Conservation (phyloP, 148 eudicot genomes). For the Rhododendron molle region DNA sequence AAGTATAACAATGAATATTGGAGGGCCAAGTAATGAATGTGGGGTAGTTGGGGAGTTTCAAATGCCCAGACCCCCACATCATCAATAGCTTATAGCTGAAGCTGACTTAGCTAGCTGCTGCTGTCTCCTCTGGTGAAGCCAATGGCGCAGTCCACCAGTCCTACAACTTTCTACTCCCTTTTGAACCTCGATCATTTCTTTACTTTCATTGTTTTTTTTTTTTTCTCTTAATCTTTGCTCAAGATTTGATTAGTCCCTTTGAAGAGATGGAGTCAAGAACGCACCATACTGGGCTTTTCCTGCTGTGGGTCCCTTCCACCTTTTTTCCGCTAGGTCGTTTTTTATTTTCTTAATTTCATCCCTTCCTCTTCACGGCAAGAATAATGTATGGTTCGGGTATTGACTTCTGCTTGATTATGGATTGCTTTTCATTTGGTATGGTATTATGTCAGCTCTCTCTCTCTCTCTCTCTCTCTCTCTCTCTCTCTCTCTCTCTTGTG, state of each 20-base stretch:
- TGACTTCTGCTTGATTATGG: constrained; percentile 22
- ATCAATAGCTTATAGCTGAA: constrained; percentile 20
- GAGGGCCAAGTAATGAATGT: background rate
- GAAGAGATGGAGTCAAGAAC: constrained; percentile 52
- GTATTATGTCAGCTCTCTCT: background rate
- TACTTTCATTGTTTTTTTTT: background rate
- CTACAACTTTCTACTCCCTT: background rate
- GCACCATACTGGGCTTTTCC: constrained; percentile 33
- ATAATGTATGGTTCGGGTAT: constrained; percentile 55
- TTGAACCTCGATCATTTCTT: background rate
- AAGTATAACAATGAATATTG: constrained; percentile 8
- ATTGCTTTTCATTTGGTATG: background rate
- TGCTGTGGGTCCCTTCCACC: constrained; percentile 15
- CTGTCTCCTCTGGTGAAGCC: constrained; percentile 11
- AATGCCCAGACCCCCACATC: constrained; percentile 17
- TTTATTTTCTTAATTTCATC: background rate
- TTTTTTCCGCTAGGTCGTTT: too few relatives aligned
- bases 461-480: background rate
- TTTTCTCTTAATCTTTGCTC: background rate
- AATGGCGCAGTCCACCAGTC: background rate
- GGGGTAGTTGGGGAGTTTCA: constrained; percentile 21
- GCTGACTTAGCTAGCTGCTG: constrained; percentile 35
- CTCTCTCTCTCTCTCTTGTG: background rate
- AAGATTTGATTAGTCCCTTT: constrained; percentile 4
- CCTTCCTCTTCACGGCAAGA: constrained; percentile 16